Evolutionary conservation across 805 yeast species (phyloP).

Genomic region (Metschnikowia sp.): DNA sequence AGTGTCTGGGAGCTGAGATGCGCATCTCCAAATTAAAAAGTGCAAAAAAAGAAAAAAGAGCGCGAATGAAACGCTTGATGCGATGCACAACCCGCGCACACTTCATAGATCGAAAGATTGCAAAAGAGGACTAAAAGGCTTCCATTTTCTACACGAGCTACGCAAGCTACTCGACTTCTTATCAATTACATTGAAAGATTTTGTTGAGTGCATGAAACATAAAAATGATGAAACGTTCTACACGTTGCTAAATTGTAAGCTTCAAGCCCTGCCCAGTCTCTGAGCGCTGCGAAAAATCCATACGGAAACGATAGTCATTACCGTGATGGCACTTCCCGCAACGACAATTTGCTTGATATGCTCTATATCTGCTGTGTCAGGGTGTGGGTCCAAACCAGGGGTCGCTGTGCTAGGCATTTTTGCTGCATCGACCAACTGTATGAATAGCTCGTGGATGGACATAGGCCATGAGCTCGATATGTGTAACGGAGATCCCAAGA

Average conservation of each 20-base stretch:
- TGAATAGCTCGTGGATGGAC: conserved; percentile 78
- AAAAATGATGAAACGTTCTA: too few relatives aligned
- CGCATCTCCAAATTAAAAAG: conserved; percentile 14
- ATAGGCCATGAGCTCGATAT: conserved; percentile 89
- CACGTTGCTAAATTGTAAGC: not conserved
- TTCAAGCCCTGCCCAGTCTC: conserved; percentile 8
- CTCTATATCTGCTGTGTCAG: conserved; percentile 53
- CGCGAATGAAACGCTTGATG: conserved; percentile 1
- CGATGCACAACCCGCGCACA: too few relatives aligned
- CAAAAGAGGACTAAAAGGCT: too few relatives aligned
- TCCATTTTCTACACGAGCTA: too few relatives aligned
- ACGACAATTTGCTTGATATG: conserved; percentile 52
- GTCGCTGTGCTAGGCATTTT: conserved; percentile 74
- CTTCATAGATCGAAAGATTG: too few relatives aligned
- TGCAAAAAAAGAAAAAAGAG: conserved; percentile 1
- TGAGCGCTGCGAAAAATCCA: conserved; percentile 53
- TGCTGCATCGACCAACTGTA: conserved; percentile 87
- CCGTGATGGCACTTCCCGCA: conserved; percentile 68
- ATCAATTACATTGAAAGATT: too few relatives aligned
- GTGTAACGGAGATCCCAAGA: conserved; percentile 80
- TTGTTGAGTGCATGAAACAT: not conserved
- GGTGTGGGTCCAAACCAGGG: conserved; percentile 61
- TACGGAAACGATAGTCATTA: conserved; percentile 58
- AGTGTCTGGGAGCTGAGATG: conserved; percentile 10
- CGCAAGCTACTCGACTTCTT: not conserved